A percentile compares a stretch with the other conserved stretches of the same genome.
These are phyloP conservation scores for Aspergillus carbonarius DNA, from an alignment of 2,329 filamentous ascomycete species.

Conservation along the genomic window DNA sequence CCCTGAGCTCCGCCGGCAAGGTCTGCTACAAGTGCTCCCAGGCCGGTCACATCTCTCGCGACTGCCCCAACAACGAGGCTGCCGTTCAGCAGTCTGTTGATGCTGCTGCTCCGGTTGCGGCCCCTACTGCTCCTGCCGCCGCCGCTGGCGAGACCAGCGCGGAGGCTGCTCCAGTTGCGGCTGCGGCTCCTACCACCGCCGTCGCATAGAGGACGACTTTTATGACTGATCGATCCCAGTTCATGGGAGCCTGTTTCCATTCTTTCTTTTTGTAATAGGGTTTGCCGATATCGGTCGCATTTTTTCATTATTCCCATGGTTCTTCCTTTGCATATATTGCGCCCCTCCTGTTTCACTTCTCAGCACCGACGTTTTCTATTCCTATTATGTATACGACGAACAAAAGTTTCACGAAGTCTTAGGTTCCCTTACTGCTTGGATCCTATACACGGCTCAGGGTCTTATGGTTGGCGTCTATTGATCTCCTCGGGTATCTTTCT, in stretches of 20 bases:
- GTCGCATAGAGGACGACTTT: slow-evolving; percentile 40
- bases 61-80: slow-evolving; percentile 76
- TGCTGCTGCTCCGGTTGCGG: slow-evolving; percentile 31
- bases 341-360: slow-evolving; percentile 29
- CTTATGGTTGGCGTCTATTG: slow-evolving; percentile 46
- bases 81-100: slow-evolving; percentile 37
- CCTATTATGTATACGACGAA: slow-evolving; percentile 45
- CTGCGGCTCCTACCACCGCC: slow-evolving; percentile 44
- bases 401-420: slow-evolving; percentile 43
- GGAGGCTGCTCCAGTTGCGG: slow-evolving; percentile 31
- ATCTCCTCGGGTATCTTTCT: slow-evolving; percentile 39
- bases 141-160: slow-evolving; percentile 43
- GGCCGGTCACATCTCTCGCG: slow-evolving; percentile 91
- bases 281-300: slow-evolving; percentile 26
- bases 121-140: slow-evolving; percentile 23
- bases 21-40: slow-evolving; percentile 98
- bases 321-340: slow-evolving; percentile 44
- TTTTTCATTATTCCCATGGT: slow-evolving; percentile 26
- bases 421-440: slow-evolving; percentile 34
- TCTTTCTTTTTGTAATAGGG: slow-evolving; percentile 31
- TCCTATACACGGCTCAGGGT: slow-evolving; percentile 34
- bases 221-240: slow-evolving; percentile 18
- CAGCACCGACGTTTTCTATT: slow-evolving; percentile 28
- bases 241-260: slow-evolving; percentile 19
- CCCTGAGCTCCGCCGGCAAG: slow-evolving; percentile 93